A percentile compares a stretch with the other conserved stretches of the same genome.
These are phyloP conservation scores for Coemansia sp. DNA, from an alignment of 371 early-diverging fungal species.

Conservation along the genomic window DNA sequence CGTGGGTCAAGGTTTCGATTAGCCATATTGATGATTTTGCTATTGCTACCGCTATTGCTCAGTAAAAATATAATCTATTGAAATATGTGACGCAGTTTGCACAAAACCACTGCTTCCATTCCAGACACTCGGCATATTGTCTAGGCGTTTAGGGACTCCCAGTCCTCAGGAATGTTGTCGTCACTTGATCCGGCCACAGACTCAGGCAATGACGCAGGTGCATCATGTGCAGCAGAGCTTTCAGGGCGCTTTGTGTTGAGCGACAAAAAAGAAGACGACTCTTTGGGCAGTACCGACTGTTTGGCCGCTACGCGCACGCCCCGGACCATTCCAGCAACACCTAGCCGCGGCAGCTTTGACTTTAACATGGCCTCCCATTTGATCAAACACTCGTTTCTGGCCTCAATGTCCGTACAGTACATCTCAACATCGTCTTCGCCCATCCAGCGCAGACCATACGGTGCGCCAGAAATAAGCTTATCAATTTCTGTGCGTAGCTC, in stretches of 20 bases:
- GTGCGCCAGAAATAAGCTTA: conserved; percentile 13
- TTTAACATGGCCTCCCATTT: conserved; percentile 38
- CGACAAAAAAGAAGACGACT: too few relatives aligned
- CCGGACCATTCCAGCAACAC: conserved; percentile 32
- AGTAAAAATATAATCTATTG: neutral
- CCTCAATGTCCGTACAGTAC: conserved; percentile 22
- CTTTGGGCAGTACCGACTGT: neutral
- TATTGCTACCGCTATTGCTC: conserved; percentile 77
- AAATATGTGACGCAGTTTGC: neutral
- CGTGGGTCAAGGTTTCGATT: conserved; percentile 83
- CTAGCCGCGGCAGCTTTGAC: conserved; percentile 31
- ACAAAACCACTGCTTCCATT: neutral
- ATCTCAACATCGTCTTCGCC: conserved; percentile 38
- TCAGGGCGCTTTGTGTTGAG: too few relatives aligned
- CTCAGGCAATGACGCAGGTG: neutral
- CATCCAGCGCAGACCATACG: conserved; percentile 33
- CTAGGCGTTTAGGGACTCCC: conserved; percentile 35
- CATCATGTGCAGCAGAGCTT: neutral
- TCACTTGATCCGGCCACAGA: conserved; percentile 6
- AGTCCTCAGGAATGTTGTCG: conserved; percentile 33
- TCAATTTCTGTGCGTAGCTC: conserved; percentile 36
- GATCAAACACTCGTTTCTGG: conserved; percentile 23
- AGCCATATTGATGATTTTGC: conserved; percentile 91
- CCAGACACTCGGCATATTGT: neutral
- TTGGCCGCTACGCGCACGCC: conserved; percentile 7